phyloP scores from a whole-genome alignment of 2,329 filamentous ascomycete species.

The Colletotrichum sp. region DNA sequence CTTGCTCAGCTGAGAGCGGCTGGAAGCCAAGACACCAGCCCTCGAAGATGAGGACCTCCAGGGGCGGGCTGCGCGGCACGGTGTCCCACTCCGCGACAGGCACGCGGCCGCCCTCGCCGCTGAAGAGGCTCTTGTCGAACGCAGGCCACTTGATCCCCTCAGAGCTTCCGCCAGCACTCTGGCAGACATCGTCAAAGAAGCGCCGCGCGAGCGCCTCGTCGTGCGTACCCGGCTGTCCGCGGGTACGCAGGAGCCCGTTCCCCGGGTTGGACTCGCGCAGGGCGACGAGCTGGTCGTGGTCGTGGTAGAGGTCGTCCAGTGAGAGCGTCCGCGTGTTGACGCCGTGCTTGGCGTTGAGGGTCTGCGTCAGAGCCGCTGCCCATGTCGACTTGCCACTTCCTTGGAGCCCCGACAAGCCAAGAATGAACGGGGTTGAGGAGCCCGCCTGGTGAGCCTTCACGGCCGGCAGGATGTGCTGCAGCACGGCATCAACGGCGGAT shows the following conservation, averaged over 20 bases:
- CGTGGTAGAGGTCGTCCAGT: constrained; percentile 17
- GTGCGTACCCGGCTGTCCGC: constrained; percentile 17
- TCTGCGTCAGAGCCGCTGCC: constrained; percentile 10
- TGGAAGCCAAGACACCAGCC: constrained; percentile 21
- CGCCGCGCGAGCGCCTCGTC: constrained; percentile 5
- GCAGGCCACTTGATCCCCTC: constrained; percentile 4
- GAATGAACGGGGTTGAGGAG: constrained; percentile 1
- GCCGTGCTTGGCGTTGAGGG: constrained; percentile 10
- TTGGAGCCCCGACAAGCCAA: constrained; percentile 17
- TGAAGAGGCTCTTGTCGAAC: constrained; percentile 15
- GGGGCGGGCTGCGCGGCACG: constrained; percentile 1
- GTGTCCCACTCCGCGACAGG: neutral
- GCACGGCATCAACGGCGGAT: neutral
- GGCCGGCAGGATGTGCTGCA: constrained; percentile 2
- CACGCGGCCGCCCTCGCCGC: constrained; percentile 11
- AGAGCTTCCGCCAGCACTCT: accelerated
- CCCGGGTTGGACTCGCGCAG: neutral
- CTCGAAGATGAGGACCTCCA: constrained; percentile 18
- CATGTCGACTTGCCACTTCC: constrained; percentile 21
- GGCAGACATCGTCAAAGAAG: constrained; percentile 5
- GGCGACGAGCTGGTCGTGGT: constrained; percentile 6
- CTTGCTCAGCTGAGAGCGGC: neutral
- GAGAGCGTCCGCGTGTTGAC: constrained; percentile 16
- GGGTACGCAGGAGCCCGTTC: constrained; percentile 6
- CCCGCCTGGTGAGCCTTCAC: neutral